Evolutionary conservation across 2,329 filamentous ascomycete genomes (phyloP).

Genomic region (Cercospora sp.): DNA sequence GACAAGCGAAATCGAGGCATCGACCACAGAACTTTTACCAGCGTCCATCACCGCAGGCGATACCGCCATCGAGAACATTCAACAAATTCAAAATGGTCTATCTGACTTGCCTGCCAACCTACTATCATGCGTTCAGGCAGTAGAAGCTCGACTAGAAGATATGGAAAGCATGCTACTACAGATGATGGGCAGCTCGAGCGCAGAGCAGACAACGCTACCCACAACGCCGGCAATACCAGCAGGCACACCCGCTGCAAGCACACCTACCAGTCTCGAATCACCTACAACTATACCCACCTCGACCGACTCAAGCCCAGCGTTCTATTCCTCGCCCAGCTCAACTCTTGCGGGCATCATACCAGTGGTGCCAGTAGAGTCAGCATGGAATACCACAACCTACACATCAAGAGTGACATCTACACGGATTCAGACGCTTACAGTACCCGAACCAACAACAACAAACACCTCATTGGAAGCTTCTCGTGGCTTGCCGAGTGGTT

Average conservation of each 20-base stretch:
- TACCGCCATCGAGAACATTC: constrained; percentile 25
- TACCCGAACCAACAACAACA: neutral
- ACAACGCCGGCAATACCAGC: neutral
- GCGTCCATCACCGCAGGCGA: constrained; percentile 21
- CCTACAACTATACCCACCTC: no score
- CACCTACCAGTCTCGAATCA: neutral
- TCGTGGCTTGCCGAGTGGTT: neutral
- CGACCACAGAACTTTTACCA: neutral
- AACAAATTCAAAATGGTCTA: constrained; percentile 24
- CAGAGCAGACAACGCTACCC: neutral
- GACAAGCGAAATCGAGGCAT: neutral
- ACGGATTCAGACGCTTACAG: constrained; percentile 10
- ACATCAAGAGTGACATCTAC: constrained; percentile 16
- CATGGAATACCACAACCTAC: constrained; percentile 3
- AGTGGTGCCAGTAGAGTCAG: neutral
- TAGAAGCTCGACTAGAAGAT: constrained; percentile 20
- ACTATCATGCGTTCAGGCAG: constrained; percentile 20
- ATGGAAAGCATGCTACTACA: constrained; percentile 20
- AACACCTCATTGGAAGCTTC: neutral
- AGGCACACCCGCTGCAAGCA: neutral
- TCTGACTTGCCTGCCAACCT: constrained; percentile 25
- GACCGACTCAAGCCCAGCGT: neutral
- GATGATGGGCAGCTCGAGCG: constrained; percentile 2
- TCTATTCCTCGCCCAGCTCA: neutral
- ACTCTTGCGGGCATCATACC: neutral